Evolutionary conservation across 495 filamentous ascomycete genomes (phyloP).

Genomic region (Aeminium ludgeri): DNA sequence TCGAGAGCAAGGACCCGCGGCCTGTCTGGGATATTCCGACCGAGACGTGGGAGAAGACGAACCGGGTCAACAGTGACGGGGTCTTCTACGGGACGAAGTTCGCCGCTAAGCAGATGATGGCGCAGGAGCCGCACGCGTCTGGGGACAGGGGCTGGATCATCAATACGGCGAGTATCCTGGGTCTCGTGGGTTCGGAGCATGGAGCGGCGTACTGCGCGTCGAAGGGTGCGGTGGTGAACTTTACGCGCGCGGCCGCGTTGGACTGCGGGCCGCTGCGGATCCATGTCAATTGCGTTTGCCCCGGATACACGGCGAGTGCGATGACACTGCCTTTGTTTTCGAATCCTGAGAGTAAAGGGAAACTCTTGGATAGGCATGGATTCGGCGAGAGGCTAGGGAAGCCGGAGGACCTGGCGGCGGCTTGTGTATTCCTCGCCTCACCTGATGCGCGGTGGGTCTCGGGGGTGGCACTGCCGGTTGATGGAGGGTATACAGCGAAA

Average conservation of each 20-base stretch:
- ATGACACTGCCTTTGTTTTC: conserved; percentile 9
- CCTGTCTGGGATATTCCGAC: conserved; percentile 27
- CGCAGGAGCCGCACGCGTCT: conserved; percentile 28
- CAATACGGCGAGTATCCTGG: conserved; percentile 33
- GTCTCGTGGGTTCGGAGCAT: conserved; percentile 22
- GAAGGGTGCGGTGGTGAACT: conserved; percentile 34
- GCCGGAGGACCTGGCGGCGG: conserved; percentile 19
- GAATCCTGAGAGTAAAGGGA: conserved; percentile 1
- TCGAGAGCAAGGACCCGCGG: conserved; percentile 10
- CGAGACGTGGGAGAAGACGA: conserved; percentile 12
- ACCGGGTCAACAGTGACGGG: conserved; percentile 2
- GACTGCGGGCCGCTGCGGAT: conserved; percentile 36
- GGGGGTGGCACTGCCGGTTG: conserved; percentile 18
- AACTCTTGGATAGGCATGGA: conserved; percentile 13
- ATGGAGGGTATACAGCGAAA: conserved; percentile 18
- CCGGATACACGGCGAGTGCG: conserved; percentile 31
- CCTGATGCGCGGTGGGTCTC: conserved; percentile 22
- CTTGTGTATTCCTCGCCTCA: conserved; percentile 20
- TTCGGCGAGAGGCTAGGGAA: conserved; percentile 16
- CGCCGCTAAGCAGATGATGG: conserved; percentile 33
- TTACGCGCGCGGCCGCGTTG: conserved; percentile 33
- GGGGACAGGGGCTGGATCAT: conserved; percentile 42
- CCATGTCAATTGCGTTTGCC: conserved; percentile 38
- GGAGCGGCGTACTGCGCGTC: conserved; percentile 32
- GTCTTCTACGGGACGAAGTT: conserved; percentile 34